These are phyloP conservation scores for Gryganskiella cystojenkinii DNA, from an alignment of 192 early-diverging fungal species.

Conservation along the genomic window DNA sequence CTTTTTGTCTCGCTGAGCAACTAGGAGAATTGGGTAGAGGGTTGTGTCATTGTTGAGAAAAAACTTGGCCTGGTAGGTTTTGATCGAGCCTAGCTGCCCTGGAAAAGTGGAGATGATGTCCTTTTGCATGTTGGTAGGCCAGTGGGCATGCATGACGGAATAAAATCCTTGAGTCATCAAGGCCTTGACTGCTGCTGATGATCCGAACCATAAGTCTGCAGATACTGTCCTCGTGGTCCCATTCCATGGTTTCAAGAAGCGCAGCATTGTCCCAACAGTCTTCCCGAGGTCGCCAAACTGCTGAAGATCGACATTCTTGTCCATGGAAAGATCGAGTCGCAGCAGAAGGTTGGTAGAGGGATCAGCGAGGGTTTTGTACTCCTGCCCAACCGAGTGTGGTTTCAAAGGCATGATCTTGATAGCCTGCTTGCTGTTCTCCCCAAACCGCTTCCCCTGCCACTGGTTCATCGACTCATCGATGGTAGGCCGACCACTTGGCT, in stretches of 20 bases:
- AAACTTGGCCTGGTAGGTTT: neutral
- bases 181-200: slow-evolving; percentile 9
- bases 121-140: neutral
- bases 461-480: slow-evolving; percentile 9
- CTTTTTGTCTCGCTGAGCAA: slow-evolving; percentile 7
- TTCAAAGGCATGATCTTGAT: neutral
- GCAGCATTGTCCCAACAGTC: slow-evolving; percentile 2
- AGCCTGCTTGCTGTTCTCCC: neutral
- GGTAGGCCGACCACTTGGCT: neutral
- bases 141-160: slow-evolving; percentile 14
- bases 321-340: neutral
- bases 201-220: slow-evolving; percentile 17
- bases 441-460: slow-evolving; percentile 3
- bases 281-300: neutral
- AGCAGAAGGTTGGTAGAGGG: neutral
- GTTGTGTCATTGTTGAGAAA: neutral
- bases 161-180: slow-evolving; percentile 9
- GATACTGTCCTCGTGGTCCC: neutral
- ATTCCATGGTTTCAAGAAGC: neutral
- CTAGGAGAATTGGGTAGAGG: neutral
- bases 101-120: slow-evolving; percentile 11
- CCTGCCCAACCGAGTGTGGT: slow-evolving; percentile 6
- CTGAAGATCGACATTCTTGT: neutral
- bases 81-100: neutral
- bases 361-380: slow-evolving; percentile 4